These are phyloP conservation scores for Prinsepia uniflora DNA, from an alignment of 306 rosid species.

Conservation along the genomic window DNA sequence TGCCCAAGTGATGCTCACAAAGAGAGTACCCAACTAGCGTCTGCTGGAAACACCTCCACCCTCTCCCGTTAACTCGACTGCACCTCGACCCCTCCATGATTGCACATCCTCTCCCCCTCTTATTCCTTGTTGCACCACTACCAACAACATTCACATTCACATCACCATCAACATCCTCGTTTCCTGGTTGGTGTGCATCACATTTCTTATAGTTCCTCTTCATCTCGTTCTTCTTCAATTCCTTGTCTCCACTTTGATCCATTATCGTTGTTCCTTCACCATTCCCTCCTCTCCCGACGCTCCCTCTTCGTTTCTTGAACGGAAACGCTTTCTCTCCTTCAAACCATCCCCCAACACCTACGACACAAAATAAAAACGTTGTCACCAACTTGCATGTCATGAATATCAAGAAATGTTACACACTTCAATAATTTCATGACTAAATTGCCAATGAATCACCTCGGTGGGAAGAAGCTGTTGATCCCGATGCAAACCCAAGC, in stretches of 20 bases:
- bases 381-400: too few species aligned
- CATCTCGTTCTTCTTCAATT: slow-evolving; percentile 5
- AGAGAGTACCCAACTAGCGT: slow-evolving; percentile 96
- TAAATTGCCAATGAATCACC: slow-evolving; percentile 22
- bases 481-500: slow-evolving; percentile 30
- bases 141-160: neutral
- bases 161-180: slow-evolving; percentile 6
- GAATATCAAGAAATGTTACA: slow-evolving; percentile 1
- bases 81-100: slow-evolving; percentile 96
- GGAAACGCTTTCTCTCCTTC: slow-evolving; percentile 75
- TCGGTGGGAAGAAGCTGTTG: slow-evolving; percentile 47
- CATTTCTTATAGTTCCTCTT: slow-evolving; percentile 49
- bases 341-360: slow-evolving; percentile 48
- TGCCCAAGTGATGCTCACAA: slow-evolving; percentile 95
- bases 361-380: too few species aligned
- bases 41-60: slow-evolving; percentile 93
- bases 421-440: slow-evolving; percentile 1
- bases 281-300: slow-evolving; percentile 23
- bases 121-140: slow-evolving; percentile 27
- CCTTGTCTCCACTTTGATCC: slow-evolving; percentile 23
- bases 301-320: slow-evolving; percentile 66
- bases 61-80: slow-evolving; percentile 98
- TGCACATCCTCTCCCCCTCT: slow-evolving; percentile 44
- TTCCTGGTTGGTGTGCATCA: slow-evolving; percentile 2
- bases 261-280: neutral